Evolutionary conservation across 106 monocot genomes (phyloP).

Genomic region (Allium cepa): DNA sequence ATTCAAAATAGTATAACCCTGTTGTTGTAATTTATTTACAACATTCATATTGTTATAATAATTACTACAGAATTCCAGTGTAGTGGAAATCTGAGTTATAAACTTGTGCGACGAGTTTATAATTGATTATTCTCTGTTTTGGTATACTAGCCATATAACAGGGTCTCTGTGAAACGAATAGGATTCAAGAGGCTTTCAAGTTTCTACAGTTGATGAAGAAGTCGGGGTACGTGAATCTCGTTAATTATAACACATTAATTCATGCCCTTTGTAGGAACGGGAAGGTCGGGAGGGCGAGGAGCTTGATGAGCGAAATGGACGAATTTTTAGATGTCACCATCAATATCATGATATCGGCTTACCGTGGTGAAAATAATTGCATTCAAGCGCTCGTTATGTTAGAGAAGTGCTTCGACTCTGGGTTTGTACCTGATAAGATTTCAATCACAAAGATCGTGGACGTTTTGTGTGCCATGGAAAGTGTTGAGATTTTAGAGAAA

Average conservation of each 20-base stretch:
- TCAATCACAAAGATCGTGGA: conserved; percentile 60
- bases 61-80: too few species aligned
- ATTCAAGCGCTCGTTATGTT: conserved; percentile 66
- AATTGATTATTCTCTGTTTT: too few species aligned
- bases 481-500: conserved; percentile 49
- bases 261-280: conserved; percentile 58
- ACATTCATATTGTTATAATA: too few species aligned
- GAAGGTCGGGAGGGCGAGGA: conserved; percentile 59
- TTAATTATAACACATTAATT: conserved; percentile 60
- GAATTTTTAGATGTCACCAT: conserved; percentile 52
- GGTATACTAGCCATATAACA: too few species aligned
- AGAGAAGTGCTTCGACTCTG: conserved; percentile 55
- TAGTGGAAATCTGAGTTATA: too few species aligned
- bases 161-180: conserved; percentile 68
- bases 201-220: conserved; percentile 40
- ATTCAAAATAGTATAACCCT: too few species aligned
- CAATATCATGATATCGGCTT: conserved; percentile 66
- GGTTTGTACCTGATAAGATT: conserved; percentile 52
- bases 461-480: conserved; percentile 48
- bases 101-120: too few species aligned
- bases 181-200: conserved; percentile 64
- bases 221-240: conserved; percentile 16
- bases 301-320: conserved; percentile 44
- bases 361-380: conserved; percentile 34
- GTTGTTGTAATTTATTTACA: too few species aligned